Base-by-base conservation (phyloP, 2,329 filamentous ascomycete genomes). In the Microdochium trichocladiopsis region DNA sequence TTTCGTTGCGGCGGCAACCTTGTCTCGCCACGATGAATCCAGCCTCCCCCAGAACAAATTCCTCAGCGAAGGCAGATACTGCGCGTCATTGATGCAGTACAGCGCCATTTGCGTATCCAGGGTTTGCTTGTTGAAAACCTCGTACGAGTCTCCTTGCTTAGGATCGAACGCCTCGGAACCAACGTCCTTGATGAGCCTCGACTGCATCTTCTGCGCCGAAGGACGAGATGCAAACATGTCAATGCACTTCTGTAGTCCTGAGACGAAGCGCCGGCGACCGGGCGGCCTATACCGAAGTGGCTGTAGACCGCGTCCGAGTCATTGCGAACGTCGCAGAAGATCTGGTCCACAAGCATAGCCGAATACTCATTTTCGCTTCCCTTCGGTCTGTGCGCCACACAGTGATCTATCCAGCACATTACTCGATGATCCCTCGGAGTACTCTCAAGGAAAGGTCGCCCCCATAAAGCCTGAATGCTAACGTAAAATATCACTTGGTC, bases 41-140 rank as follows among this genome's bases (percentile, higher is more conserved):
- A 69, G 51, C 23, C 52, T 60, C 2, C 14, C 2, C 55, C 63
- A 52, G 54, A 69, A 66, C 23, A 66, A 25, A 24, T 58, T 48
- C 56, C 61, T 63, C 11, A 74, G 55, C 33, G 60, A 53, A 1
- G 74, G 66, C 54, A 80, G 60, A 31, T 68, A 62, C 8, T 59
- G 45, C 1, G 81, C 71, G 56, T 80, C 76, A 23, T 73, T 65
- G 2, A 66, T 63, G 56, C 76, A 80, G 60, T 81, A 82, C 0
- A 57, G 12, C 22, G 62, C 51, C 2, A 79, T 66, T 0, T 69
- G 69, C 2, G 56, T 11, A 0, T 55, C 43, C 6, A 81, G 53
- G 0, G 78, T 78, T 0, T 77, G 66, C 47, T 63, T 49, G 53
- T 74, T 70, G 58, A 81, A 81, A 1, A 78, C 70, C 14, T 71